Percentiles rank a stretch among this genome's conserved stretches.
Conservation (phyloP, 2,329 filamentous ascomycete genomes). For the Trichoderma lentiforme region DNA sequence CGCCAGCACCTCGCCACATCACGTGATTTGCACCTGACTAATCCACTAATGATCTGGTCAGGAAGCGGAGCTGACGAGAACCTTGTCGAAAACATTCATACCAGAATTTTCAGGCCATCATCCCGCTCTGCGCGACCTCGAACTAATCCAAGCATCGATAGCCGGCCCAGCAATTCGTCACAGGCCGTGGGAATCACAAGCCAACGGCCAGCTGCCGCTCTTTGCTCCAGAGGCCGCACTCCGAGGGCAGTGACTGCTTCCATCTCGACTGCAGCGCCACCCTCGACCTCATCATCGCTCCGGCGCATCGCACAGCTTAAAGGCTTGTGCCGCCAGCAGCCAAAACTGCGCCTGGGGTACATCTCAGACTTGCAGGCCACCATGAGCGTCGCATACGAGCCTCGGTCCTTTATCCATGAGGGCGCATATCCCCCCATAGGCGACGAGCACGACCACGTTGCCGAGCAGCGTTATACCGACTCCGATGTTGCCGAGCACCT, state of each 20-base stretch:
- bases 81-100: constrained; percentile 25
- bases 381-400: constrained; percentile 54
- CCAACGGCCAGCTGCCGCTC: constrained; percentile 7
- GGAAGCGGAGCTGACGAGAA: constrained; percentile 6
- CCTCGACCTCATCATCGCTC: constrained; percentile 1
- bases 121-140: constrained; percentile 18
- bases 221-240: not conserved
- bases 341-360: not conserved
- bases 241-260: not conserved
- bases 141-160: constrained; percentile 21
- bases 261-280: not conserved
- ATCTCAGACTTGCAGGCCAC: constrained; percentile 24
- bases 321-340: constrained; percentile 16
- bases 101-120: constrained; percentile 29
- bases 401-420: constrained; percentile 47
- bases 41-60: constrained; percentile 28
- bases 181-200: constrained; percentile 13
- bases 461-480: constrained; percentile 42
- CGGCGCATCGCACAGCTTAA: constrained; percentile 12
- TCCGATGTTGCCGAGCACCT: constrained; percentile 43
- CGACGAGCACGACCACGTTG: constrained; percentile 42
- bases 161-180: constrained; percentile 16
- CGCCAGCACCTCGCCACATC: constrained; percentile 21
- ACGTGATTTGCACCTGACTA: constrained; percentile 32
- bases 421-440: constrained; percentile 47